phyloP scores from a whole-genome alignment of 2,329 filamentous ascomycete species.

The Ceratocystis variospora region DNA sequence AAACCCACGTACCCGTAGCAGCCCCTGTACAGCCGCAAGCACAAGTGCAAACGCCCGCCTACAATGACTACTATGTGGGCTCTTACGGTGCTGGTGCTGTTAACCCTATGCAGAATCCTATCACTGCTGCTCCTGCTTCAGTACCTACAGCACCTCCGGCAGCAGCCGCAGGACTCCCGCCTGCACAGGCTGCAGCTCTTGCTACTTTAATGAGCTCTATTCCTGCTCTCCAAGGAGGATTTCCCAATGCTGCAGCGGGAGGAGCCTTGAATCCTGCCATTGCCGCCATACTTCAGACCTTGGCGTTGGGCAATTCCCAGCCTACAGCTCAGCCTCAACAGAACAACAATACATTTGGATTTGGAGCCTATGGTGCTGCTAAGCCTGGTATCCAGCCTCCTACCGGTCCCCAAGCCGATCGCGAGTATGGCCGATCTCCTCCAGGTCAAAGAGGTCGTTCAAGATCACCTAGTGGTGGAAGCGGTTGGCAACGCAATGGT shows the following conservation, averaged over 20 bases:
- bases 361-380: constrained; percentile 9
- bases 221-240: constrained; percentile 11
- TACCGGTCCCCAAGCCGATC: constrained; percentile 17
- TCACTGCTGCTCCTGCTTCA: constrained; percentile 23
- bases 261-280: constrained; percentile 11
- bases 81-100: constrained; percentile 19
- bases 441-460: constrained; percentile 47
- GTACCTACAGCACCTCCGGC: constrained; percentile 18
- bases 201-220: constrained; percentile 11
- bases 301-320: constrained; percentile 11
- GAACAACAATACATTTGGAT: constrained; percentile 1
- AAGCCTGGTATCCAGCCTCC: constrained; percentile 13
- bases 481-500: constrained; percentile 29
- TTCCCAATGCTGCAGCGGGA: constrained; percentile 8
- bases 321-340: constrained; percentile 2
- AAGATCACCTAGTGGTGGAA: constrained; percentile 39
- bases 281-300: constrained; percentile 15
- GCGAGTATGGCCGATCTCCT: constrained; percentile 43
- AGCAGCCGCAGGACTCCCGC: neutral
- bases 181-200: constrained; percentile 16
- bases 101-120: constrained; percentile 21
- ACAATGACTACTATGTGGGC: constrained; percentile 12
- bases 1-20: constrained; percentile 24
- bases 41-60: neutral
- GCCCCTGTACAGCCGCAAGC: constrained; percentile 22